Evolutionary conservation across 192 early-diverging fungal genomes (phyloP).

Genomic region (Coemansia sp.): DNA sequence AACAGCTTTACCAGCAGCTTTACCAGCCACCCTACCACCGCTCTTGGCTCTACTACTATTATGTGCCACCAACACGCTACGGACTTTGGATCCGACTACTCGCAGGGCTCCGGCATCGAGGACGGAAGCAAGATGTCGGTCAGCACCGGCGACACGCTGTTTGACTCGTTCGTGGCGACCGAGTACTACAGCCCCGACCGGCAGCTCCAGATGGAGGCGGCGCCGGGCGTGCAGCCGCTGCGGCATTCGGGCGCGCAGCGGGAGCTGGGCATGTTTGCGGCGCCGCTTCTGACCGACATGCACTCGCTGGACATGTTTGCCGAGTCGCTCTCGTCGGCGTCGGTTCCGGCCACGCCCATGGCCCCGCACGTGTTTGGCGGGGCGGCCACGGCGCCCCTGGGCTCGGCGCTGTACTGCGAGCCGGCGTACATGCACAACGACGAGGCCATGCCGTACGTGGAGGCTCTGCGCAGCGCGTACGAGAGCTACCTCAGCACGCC

Average conservation of each 20-base stretch:
- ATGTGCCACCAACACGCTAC: neutral
- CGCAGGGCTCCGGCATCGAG: neutral
- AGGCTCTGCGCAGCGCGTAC: conserved; percentile 27
- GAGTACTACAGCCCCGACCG: conserved; percentile 19
- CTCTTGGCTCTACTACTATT: neutral
- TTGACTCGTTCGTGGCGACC: conserved; percentile 10
- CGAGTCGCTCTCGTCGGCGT: conserved; percentile 9
- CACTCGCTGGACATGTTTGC: neutral
- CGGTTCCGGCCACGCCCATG: conserved; percentile 20
- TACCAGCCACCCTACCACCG: neutral
- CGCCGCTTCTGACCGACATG: conserved; percentile 14
- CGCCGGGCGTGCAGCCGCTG: no score
- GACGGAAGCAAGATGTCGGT: neutral
- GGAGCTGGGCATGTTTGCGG: conserved; percentile 21
- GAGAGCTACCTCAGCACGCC: conserved; percentile 41
- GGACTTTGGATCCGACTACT: neutral
- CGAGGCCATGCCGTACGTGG: neutral
- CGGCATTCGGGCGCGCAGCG: neutral
- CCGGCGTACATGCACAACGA: neutral
- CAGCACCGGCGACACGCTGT: conserved; percentile 6
- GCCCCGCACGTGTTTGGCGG: neutral
- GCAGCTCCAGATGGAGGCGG: conserved; percentile 7
- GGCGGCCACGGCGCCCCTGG: conserved; percentile 16
- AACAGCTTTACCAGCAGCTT: neutral
- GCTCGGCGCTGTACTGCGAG: conserved; percentile 1